Conservation (phyloP, 352 stramenopile genomes). For the Globisporangium canariense region DNA sequence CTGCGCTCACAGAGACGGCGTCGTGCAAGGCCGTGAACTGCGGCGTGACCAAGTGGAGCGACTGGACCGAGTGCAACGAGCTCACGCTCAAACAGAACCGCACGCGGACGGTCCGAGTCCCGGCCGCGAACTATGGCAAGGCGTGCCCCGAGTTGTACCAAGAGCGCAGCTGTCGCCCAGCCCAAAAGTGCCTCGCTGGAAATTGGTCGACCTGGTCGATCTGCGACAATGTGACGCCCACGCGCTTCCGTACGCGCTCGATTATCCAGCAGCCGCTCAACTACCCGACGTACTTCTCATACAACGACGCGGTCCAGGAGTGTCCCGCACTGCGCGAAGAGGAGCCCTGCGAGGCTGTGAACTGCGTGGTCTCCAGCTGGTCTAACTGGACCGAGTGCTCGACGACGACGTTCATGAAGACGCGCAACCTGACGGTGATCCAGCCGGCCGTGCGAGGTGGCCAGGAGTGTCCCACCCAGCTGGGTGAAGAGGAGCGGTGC, state of each 20-base stretch:
- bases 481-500: constrained; percentile 35
- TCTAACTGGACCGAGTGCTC: constrained; percentile 41
- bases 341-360: constrained; percentile 36
- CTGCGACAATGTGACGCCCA: constrained; percentile 27
- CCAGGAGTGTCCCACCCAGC: constrained; percentile 29
- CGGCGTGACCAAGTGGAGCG: constrained; percentile 41
- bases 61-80: constrained; percentile 42
- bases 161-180: constrained; percentile 33
- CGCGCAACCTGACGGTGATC: constrained; percentile 31
- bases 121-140: constrained; percentile 29
- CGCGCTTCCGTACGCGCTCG: constrained; percentile 37
- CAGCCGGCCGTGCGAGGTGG: constrained; percentile 38
- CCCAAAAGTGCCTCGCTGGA: constrained; percentile 42
- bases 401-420: constrained; percentile 34
- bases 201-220: constrained; percentile 51
- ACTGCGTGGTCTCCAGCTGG: constrained; percentile 57
- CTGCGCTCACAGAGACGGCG: constrained; percentile 32
- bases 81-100: constrained; percentile 31
- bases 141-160: constrained; percentile 41
- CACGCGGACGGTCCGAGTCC: constrained; percentile 36
- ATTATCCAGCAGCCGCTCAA: constrained; percentile 25
- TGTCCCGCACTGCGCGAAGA: constrained; percentile 44
- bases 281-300: constrained; percentile 1
- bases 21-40: constrained; percentile 51
- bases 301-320: neutral